Evolutionary conservation across 371 early-diverging fungal genomes (phyloP).

Genomic region (Syncephalastrum monosporum): DNA sequence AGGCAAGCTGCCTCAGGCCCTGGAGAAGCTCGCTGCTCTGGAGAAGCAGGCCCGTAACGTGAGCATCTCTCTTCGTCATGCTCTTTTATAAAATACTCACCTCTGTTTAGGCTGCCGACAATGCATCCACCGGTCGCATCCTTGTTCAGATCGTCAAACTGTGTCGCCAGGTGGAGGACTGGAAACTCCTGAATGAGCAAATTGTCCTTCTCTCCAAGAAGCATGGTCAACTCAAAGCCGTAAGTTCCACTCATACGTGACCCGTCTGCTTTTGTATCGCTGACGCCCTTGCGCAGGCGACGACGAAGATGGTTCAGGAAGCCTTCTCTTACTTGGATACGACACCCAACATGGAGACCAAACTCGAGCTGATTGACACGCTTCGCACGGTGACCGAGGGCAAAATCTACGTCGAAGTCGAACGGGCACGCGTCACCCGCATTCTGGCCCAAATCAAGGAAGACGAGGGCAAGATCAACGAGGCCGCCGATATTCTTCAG

Average conservation of each 20-base stretch:
- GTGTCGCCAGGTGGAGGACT: constrained; percentile 74
- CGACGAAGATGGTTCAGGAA: constrained; percentile 93
- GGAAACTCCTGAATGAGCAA: constrained; percentile 88
- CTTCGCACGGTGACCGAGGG: constrained; percentile 96
- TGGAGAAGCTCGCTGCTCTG: constrained; percentile 75
- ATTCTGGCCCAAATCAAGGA: constrained; percentile 87
- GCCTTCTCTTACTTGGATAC: constrained; percentile 86
- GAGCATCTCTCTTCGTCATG: constrained; percentile 15
- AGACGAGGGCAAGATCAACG: constrained; percentile 84
- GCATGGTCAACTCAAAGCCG: constrained; percentile 93
- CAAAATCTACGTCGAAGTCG: constrained; percentile 98
- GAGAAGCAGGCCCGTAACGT: constrained; percentile 93
- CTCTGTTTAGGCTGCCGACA: constrained; percentile 71
- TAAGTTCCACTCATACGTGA: constrained; percentile 23
- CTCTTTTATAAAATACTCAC: neutral
- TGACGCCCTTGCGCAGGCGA: constrained; percentile 57
- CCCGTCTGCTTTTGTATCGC: too few relatives aligned
- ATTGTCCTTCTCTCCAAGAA: constrained; percentile 91
- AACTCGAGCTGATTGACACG: constrained; percentile 90
- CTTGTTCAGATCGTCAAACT: constrained; percentile 79
- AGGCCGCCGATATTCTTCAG: constrained; percentile 95
- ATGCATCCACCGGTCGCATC: constrained; percentile 85
- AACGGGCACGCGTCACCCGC: constrained; percentile 92
- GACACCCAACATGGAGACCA: constrained; percentile 78
- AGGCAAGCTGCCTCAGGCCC: constrained; percentile 74